These are phyloP conservation scores for Clitopilus passeckerianus DNA, from an alignment of 768 basidiomycete species.

Conservation along the genomic window DNA sequence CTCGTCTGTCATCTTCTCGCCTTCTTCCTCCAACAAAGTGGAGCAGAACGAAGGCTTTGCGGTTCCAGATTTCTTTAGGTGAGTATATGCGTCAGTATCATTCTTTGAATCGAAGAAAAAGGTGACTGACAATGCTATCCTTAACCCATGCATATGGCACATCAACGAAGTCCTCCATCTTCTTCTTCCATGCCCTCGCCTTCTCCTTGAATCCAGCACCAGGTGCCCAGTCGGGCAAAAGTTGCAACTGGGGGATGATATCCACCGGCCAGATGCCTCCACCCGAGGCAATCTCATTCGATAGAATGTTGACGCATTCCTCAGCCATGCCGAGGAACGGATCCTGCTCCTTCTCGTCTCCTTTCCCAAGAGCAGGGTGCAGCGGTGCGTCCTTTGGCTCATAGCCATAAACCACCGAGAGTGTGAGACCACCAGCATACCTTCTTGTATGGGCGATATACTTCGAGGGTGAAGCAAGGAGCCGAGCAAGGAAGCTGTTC, in stretches of 20 bases:
- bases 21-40: slow-evolving; percentile 49
- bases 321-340: slow-evolving; percentile 34
- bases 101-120: neutral
- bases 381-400: slow-evolving; percentile 16
- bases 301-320: slow-evolving; percentile 35
- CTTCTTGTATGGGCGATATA: slow-evolving; percentile 35
- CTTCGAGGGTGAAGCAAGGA: slow-evolving; percentile 39
- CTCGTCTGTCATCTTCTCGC: slow-evolving; percentile 28
- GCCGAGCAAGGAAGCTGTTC: slow-evolving; percentile 47
- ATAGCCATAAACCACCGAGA: slow-evolving; percentile 62
- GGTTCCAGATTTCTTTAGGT: slow-evolving; percentile 32
- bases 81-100: slow-evolving; percentile 6
- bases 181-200: slow-evolving; percentile 55
- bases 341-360: slow-evolving; percentile 15
- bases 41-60: slow-evolving; percentile 39
- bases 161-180: slow-evolving; percentile 62
- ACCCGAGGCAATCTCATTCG: slow-evolving; percentile 34
- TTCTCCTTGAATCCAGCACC: slow-evolving; percentile 63
- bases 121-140: slow-evolving; percentile 44
- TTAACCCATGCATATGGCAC: slow-evolving; percentile 57
- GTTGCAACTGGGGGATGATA: slow-evolving; percentile 41
- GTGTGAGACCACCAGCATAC: slow-evolving; percentile 55
- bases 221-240: slow-evolving; percentile 63
- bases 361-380: neutral
- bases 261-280: slow-evolving; percentile 49